Conservation (phyloP, 495 filamentous ascomycete genomes). For the Durotheca rogersii region DNA sequence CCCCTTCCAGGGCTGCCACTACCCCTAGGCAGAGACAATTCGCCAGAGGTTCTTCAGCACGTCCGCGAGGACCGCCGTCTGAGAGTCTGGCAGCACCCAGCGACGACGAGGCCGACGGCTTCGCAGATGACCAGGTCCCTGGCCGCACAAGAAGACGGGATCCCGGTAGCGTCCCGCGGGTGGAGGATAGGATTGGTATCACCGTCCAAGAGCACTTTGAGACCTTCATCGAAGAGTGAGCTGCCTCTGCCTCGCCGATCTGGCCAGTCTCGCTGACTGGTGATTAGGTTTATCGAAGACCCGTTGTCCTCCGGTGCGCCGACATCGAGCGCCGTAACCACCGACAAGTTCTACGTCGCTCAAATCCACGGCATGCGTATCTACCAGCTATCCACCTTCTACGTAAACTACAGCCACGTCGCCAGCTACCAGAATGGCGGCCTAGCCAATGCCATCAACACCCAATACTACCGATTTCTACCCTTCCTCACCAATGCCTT, state of each 20-base stretch:
- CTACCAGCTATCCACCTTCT: conserved; percentile 90
- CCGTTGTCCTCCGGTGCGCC: conserved; percentile 70
- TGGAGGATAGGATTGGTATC: conserved; percentile 85
- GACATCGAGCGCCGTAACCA: conserved; percentile 70
- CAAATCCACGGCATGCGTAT: conserved; percentile 88
- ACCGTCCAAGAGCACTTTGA: conserved; percentile 84
- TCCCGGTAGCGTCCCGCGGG: conserved; percentile 66
- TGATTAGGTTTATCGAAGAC: conserved; percentile 70
- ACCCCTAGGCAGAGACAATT: conserved; percentile 38
- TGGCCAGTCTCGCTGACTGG: conserved; percentile 19
- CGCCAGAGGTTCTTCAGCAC: conserved; percentile 55
- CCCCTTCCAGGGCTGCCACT: conserved; percentile 32
- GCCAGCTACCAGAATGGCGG: conserved; percentile 66
- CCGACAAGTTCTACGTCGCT: conserved; percentile 93
- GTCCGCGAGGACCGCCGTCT: conserved; percentile 64
- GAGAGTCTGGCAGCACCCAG: conserved; percentile 64
- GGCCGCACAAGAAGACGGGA: conserved; percentile 59
- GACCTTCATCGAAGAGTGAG: conserved; percentile 80
- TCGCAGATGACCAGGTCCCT: conserved; percentile 58
- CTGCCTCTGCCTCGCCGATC: conserved; percentile 2
- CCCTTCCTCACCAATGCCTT: conserved; percentile 88
- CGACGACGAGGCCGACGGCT: conserved; percentile 61
- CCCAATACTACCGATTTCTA: conserved; percentile 91
- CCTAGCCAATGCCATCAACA: conserved; percentile 78
- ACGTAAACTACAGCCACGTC: conserved; percentile 93